These are phyloP conservation scores for Salix koriyanagi DNA, from an alignment of 345 rosid species.

Conservation along the genomic window DNA sequence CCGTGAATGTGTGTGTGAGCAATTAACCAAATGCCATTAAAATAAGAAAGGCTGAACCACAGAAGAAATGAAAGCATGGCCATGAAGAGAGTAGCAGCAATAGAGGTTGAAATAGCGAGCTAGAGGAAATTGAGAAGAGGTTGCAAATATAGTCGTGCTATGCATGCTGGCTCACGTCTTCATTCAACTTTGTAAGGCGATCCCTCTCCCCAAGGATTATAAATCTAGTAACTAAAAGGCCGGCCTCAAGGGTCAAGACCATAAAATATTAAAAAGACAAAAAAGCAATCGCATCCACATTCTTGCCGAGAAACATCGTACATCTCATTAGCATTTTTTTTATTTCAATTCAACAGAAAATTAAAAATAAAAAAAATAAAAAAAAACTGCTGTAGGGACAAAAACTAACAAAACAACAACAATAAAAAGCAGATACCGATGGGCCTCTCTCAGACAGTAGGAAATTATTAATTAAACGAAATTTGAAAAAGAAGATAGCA, in stretches of 20 bases:
- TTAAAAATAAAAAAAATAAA: neutral
- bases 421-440: neutral
- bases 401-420: too few species aligned
- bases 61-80: neutral
- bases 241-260: too few species aligned
- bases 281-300: too few species aligned
- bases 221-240: too few species aligned
- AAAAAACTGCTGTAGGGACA: neutral
- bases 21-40: neutral
- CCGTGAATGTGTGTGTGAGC: neutral
- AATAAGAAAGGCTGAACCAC: neutral
- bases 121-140: neutral
- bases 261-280: too few species aligned
- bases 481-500: conserved; percentile 1
- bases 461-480: neutral
- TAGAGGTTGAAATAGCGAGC: neutral
- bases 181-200: too few species aligned
- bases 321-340: too few species aligned
- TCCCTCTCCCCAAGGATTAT: too few species aligned
- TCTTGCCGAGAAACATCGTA: neutral
- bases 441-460: conserved; percentile 2
- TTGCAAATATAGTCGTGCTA: neutral
- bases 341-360: neutral
- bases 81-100: neutral
- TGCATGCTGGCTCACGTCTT: too few species aligned